Percentiles rank a stretch among this genome's conserved stretches.
These are phyloP conservation scores for Hawksworthiomyces lignivorus DNA, from an alignment of 2,329 filamentous ascomycete genomes.

Conservation along the genomic window DNA sequence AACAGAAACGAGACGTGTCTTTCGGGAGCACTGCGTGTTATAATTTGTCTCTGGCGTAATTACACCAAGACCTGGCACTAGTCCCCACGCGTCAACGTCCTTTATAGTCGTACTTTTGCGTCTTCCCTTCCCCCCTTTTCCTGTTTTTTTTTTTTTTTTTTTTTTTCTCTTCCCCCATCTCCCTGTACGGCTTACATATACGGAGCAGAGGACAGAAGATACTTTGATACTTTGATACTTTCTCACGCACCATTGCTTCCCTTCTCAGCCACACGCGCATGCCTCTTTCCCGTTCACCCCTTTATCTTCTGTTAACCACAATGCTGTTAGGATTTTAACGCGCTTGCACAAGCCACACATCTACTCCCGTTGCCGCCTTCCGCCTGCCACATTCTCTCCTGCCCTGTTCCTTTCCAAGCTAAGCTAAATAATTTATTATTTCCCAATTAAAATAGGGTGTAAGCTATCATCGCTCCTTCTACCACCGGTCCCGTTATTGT, in stretches of 20 bases:
- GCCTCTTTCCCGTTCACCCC: no score
- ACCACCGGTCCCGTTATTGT: slow-evolving; percentile 12
- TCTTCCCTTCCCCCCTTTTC: background rate
- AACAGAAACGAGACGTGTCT: no score
- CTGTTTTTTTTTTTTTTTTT: background rate
- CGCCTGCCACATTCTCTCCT: background rate
- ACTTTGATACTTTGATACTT: no score
- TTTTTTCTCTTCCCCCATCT: background rate
- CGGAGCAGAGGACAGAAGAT: no score
- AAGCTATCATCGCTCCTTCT: slow-evolving; percentile 11
- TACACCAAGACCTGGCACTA: slow-evolving; percentile 4
- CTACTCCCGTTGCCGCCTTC: slow-evolving; percentile 4
- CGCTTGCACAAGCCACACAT: slow-evolving; percentile 6
- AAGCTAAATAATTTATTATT: no score
- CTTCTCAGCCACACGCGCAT: slow-evolving; percentile 1
- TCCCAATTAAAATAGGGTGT: slow-evolving; percentile 6
- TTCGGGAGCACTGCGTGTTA: no score
- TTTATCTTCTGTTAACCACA: no score
- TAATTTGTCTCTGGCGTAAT: slow-evolving; percentile 5
- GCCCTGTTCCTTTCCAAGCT: no score
- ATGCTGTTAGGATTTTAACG: no score
- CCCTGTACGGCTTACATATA: no score
- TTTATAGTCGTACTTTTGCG: background rate
- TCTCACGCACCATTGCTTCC: background rate
- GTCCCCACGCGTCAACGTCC: slow-evolving; percentile 8